These are phyloP conservation scores for Giardia muris DNA, from an alignment of 208 protist genomes.

Conservation along the genomic window DNA sequence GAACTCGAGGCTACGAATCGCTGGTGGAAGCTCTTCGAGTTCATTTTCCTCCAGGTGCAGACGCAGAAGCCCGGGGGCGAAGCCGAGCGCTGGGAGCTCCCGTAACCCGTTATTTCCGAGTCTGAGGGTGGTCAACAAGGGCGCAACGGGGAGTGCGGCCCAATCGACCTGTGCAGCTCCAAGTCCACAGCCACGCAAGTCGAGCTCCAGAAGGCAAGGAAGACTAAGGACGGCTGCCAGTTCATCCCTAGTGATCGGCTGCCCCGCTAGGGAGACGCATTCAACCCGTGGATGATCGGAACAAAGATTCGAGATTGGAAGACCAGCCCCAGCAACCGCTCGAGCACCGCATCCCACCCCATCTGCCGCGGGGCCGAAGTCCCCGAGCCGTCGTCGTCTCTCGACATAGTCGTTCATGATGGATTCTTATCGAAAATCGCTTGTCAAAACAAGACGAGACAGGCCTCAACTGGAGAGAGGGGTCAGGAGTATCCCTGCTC, in stretches of 20 bases:
- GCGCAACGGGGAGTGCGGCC: background rate
- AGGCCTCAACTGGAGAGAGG: background rate
- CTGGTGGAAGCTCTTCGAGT: background rate
- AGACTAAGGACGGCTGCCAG: background rate
- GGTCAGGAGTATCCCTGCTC: background rate
- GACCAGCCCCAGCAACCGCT: background rate
- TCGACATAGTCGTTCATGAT: background rate
- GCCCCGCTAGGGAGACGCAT: background rate
- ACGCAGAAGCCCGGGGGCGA: background rate
- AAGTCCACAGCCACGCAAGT: background rate
- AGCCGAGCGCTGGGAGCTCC: background rate
- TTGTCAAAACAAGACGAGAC: background rate
- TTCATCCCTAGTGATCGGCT: background rate
- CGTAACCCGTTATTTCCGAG: background rate
- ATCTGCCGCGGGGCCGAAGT: background rate
- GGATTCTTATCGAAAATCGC: background rate
- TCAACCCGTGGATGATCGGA: background rate
- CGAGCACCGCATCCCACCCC: background rate
- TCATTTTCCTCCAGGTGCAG: background rate
- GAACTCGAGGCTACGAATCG: background rate
- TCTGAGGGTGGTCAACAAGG: background rate
- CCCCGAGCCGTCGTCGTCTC: no score
- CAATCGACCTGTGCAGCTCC: background rate
- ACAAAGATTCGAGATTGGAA: background rate
- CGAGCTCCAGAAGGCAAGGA: background rate